phyloP scores from a whole-genome alignment of 2,329 filamentous ascomycete genomes.

The Calonectria crousiana region DNA sequence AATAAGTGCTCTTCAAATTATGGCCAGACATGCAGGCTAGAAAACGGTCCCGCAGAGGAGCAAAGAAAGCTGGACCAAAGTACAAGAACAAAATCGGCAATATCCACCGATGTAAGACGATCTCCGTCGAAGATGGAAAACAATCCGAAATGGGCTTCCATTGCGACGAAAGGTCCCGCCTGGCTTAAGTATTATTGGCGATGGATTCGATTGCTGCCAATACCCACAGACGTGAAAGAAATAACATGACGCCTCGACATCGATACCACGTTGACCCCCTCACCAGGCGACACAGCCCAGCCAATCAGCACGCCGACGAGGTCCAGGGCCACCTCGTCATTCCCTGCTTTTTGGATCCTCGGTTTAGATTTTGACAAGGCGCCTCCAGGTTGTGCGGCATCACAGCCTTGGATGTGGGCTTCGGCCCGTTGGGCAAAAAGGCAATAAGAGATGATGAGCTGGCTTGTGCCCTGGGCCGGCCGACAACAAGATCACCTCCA shows the following conservation, averaged over 20 bases:
- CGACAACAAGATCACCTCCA: not conserved
- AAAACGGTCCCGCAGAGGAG: conserved; percentile 1
- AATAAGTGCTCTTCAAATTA: not conserved
- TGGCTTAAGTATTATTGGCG: conserved; percentile 2
- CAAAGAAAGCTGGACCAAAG: not conserved
- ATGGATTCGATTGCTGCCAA: not conserved
- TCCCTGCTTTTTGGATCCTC: conserved; percentile 16
- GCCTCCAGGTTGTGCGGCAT: not conserved
- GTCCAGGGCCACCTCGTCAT: conserved; percentile 18
- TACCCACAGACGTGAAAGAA: conserved; percentile 1
- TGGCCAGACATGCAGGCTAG: not conserved
- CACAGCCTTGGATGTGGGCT: not conserved
- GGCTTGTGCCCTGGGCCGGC: not conserved
- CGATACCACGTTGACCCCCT: conserved; percentile 10
- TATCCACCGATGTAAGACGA: not conserved
- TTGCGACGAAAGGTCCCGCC: not conserved
- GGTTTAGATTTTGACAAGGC: conserved; percentile 4
- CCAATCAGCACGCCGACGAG: conserved; percentile 14
- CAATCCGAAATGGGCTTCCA: not conserved
- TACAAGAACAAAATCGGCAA: not conserved
- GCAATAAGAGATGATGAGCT: not conserved
- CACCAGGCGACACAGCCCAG: conserved; percentile 1
- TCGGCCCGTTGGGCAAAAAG: not conserved
- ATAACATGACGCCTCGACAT: conserved; percentile 11
- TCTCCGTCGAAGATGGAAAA: conserved; percentile 3